A percentile compares a stretch with the other conserved stretches of the same genome.
phyloP scores from a whole-genome alignment of 805 yeast genomes.

The Cyberlindnera xishuangbannaensis region DNA sequence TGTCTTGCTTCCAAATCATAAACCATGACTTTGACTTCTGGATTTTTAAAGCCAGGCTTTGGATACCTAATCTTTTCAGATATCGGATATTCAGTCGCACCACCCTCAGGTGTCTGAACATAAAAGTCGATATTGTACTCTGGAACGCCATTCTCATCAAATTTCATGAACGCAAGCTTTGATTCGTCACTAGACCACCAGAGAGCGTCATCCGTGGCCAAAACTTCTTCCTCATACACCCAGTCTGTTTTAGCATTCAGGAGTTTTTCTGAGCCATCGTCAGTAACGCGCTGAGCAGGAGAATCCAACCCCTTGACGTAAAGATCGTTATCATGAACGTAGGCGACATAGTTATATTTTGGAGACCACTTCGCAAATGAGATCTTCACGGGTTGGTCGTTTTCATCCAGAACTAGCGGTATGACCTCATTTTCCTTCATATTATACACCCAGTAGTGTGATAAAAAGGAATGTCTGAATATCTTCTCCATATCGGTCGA shows the following conservation, averaged over 20 bases:
- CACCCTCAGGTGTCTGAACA: slow-evolving; percentile 40
- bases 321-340: slow-evolving; percentile 60
- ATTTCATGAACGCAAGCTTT: slow-evolving; percentile 52
- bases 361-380: slow-evolving; percentile 70
- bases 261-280: slow-evolving; percentile 59
- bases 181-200: slow-evolving; percentile 89
- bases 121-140: slow-evolving; percentile 68
- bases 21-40: slow-evolving; percentile 49
- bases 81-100: slow-evolving; percentile 52
- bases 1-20: slow-evolving; percentile 36
- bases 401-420: slow-evolving; percentile 26
- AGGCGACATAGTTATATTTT: slow-evolving; percentile 55
- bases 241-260: slow-evolving; percentile 89
- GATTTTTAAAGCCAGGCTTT: slow-evolving; percentile 76
- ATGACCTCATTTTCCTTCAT: slow-evolving; percentile 21
- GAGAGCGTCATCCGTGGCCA: slow-evolving; percentile 58
- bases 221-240: slow-evolving; percentile 92
- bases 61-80: slow-evolving; percentile 64
- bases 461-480: slow-evolving; percentile 49
- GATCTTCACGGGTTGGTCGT: slow-evolving; percentile 25
- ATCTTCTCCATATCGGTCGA: slow-evolving; percentile 44
- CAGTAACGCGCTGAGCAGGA: slow-evolving; percentile 39
- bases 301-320: slow-evolving; percentile 39
- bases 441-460: slow-evolving; percentile 37
- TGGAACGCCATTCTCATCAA: slow-evolving; percentile 70